Evolutionary conservation across 108 stramenopile genomes (phyloP).

Genomic region (Cyclotella distinguenda): DNA sequence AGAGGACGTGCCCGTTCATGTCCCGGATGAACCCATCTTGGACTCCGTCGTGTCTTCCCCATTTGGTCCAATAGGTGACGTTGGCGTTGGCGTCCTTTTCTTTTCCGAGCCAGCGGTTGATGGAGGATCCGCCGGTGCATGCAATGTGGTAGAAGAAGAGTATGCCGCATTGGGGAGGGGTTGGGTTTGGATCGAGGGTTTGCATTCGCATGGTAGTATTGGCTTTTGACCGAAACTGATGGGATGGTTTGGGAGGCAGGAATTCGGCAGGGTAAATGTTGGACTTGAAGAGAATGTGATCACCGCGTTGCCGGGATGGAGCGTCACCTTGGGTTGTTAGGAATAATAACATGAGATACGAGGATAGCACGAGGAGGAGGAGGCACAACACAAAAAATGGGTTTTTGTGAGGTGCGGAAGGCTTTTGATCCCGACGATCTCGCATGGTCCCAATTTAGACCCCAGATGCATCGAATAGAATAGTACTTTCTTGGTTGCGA

Average conservation of each 20-base stretch:
- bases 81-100: constrained; percentile 26
- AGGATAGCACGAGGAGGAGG: constrained; percentile 13
- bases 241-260: too few relatives aligned
- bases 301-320: too few relatives aligned
- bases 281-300: too few relatives aligned
- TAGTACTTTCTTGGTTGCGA: too few relatives aligned
- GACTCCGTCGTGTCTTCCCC: constrained; percentile 29
- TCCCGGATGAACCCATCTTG: constrained; percentile 24
- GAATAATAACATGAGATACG: constrained; percentile 12
- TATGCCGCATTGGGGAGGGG: constrained; percentile 25
- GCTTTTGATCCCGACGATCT: neutral
- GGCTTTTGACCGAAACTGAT: too few relatives aligned
- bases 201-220: too few relatives aligned
- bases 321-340: neutral
- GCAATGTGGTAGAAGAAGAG: constrained; percentile 45
- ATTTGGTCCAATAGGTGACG: constrained; percentile 40
- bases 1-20: constrained; percentile 19
- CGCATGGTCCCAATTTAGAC: too few relatives aligned
- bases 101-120: constrained; percentile 44
- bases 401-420: neutral
- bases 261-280: too few relatives aligned
- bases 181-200: neutral
- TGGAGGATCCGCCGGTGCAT: constrained; percentile 36
- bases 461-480: too few relatives aligned
- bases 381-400: constrained; percentile 8